Base-by-base conservation (phyloP, 768 basidiomycete genomes). In the Phanerochaete carnosa region DNA sequence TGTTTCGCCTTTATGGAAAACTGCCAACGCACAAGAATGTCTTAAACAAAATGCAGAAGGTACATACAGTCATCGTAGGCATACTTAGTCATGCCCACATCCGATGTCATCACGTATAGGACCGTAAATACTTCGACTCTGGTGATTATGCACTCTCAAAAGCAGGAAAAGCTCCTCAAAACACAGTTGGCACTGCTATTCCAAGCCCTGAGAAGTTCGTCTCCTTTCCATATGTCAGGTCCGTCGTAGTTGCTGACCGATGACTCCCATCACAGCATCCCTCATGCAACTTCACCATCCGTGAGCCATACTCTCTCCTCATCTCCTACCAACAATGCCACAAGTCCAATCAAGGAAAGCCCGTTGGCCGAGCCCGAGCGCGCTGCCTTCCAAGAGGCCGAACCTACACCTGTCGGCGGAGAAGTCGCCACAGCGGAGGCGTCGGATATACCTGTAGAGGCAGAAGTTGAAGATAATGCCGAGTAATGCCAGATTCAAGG, bases 61-160 rank as follows among this genome's bases (percentile, higher is more conserved):
- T 92, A 47, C 53, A 43, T 28, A 43, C 19, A 32, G 2, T 45
- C 35, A 32, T 19, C 45, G 2, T 46, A 28, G 33, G 39, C 19
- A 54, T n/a, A 8, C 23, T 52, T 16, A n/a, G 51, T 8, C 51
- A n/a, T 52, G n/a, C 32, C 30, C 23, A 33, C 51, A 29, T 29
- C 51, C 19, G 39, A 19, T 19, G 39, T 11, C 16, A 52, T 52
- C 69, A 59, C 55, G 37, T 66, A n/a, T n/a, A 98, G 95, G 96
- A 99, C 71, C 92, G 97, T 69, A 98, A 98, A 76, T 99, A 94
- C 78, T 99, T 99, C 74, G 97, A 98, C 77, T 98, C 96, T 58
- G 97, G 97, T 60, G 97, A 99, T 74, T 98, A 98, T 70, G 95
- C 95, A 30, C 80, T 99, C 65, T 94, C 94, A 54, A 98, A 98